Evolutionary conservation across 2,329 filamentous ascomycete species (phyloP), one percentile per base, ranked within the genome.

Genomic region (Fonsecaea erecta): DNA sequence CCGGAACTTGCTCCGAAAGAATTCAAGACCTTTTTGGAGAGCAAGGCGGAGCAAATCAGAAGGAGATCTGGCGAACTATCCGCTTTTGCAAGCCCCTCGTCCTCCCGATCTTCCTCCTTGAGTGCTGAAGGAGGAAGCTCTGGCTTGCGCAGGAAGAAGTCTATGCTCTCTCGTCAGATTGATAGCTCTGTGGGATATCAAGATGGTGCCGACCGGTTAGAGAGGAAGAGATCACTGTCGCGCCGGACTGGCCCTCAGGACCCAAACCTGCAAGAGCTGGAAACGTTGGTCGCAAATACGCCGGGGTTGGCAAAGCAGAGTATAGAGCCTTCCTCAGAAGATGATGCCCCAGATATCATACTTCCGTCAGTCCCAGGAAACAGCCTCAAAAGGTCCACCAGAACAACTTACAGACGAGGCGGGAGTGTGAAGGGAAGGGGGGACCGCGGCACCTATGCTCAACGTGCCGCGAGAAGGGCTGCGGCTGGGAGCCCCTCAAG

Each of bases 21-120:
- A 72, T 99, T 98, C 83, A 97, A 96, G 78, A 94, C 90, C 0
- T 99, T 98, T 71, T 85, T 99, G 1, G 94, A 99, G 74, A 96
- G 93, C 68, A 89, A 93, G 74, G 92, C 97, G 12, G 91, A 97
- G 71, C 90, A 91, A 37, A 96, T 98, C 72, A 89, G 92, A 76
- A 85, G 93, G 70, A 87, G 91, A 72, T 96, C 93, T 0, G 89
- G 90, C 26, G 92, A 89, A 71, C 89, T 84, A 68, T 83, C 83
- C 40, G 79, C 93, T 53, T 86, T 87, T 32, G 79, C 84, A 5
- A 84, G 57, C 11, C 65, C 67, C 7, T 62, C 63, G 12, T 67
- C 70, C 4, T 70, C 68, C 16, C 62, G 68, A 40, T 68, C 67
- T 12, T 66, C 54, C 52, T 73, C 70, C 9, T 40, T 73, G 8